Evolutionary conservation across 768 basidiomycete genomes (phyloP), one percentile per base, ranked within the genome.

Genomic region (Nidularia pulvinata): DNA sequence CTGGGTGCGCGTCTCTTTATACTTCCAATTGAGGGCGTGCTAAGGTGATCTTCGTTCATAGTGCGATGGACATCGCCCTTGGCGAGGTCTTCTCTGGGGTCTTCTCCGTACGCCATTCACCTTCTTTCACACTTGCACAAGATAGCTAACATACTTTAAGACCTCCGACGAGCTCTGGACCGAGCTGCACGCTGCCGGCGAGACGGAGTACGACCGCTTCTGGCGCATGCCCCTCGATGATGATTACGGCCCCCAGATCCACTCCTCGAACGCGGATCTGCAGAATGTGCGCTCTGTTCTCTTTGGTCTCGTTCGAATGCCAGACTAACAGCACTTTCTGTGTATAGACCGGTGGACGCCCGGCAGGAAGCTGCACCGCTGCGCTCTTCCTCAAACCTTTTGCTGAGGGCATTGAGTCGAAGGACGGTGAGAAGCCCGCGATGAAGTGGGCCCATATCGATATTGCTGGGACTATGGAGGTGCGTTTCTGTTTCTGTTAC

Each of bases 141-240:
- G 25, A 30, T 33, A 10, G 35, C 36, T 25, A 9, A 22, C 52
- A 90, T 30, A 4, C 25, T 30, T 30, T 30, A 30, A 30, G 88
- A 86, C 82, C 11, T 89, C 89, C 2, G 87, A 91, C 57, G 69
- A 76, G 22, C 84, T 95, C 16, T 95, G 91, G 90, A 61, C 79
- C 36, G 74, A 81, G 51, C 79, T 95, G 9, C 74, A 83, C 56
- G 73, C 65, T 2, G 91, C 93, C 2, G 91, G 90, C 9, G 82
- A 86, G 70, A 68, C 70, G 11, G 89, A 92, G 61, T 81, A 88
- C 62, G 91, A 93, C 69, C 84, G 85, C 51, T 86, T 95, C 78
- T 95, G 93, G 93, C 83, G 93, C 30, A 84, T 95, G 86, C 93
- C 93, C 7, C 81, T 95, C 50, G 87, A 91, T 60, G 90, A 92